These are phyloP conservation scores for Vickermania spadyakhi DNA, from an alignment of 208 protist species.

Conservation along the genomic window DNA sequence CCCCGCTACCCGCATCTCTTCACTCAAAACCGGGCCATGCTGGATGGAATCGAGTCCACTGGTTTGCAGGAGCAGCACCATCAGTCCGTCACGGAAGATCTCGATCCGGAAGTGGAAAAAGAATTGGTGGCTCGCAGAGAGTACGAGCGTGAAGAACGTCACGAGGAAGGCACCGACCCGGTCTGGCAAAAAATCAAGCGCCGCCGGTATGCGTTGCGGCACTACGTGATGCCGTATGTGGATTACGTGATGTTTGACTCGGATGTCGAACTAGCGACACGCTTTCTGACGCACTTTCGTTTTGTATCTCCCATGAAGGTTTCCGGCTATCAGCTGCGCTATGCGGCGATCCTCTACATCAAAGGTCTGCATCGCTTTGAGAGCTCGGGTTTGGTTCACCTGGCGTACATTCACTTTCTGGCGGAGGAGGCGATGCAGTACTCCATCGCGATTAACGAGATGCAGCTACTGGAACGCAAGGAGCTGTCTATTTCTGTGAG, in stretches of 20 bases:
- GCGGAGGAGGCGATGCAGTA: not conserved
- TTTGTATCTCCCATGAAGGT: not conserved
- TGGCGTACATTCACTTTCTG: conserved; percentile 13
- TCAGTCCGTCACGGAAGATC: not conserved
- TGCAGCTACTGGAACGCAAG: not conserved
- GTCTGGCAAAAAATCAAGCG: not conserved
- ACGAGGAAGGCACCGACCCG: conserved; percentile 1
- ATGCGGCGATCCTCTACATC: conserved; percentile 15
- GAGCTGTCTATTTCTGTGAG: conserved; percentile 6
- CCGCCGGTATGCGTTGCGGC: conserved; percentile 1
- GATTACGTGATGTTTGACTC: conserved; percentile 4
- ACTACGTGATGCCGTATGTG: conserved; percentile 14
- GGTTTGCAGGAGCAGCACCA: not conserved
- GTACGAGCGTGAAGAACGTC: conserved; percentile 1
- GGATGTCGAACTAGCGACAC: conserved; percentile 16
- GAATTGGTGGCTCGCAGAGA: not conserved
- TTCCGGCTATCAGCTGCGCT: conserved; percentile 8
- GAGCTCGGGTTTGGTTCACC: not conserved
- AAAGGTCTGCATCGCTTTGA: conserved; percentile 18
- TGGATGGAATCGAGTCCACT: conserved; percentile 5
- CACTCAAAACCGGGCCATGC: not conserved
- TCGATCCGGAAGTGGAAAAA: not conserved
- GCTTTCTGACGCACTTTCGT: conserved; percentile 11
- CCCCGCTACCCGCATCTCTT: conserved; percentile 9
- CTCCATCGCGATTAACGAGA: not conserved